These are phyloP conservation scores for Neopestalotiopsis rosae DNA, from an alignment of 2,329 filamentous ascomycete species.

Conservation along the genomic window DNA sequence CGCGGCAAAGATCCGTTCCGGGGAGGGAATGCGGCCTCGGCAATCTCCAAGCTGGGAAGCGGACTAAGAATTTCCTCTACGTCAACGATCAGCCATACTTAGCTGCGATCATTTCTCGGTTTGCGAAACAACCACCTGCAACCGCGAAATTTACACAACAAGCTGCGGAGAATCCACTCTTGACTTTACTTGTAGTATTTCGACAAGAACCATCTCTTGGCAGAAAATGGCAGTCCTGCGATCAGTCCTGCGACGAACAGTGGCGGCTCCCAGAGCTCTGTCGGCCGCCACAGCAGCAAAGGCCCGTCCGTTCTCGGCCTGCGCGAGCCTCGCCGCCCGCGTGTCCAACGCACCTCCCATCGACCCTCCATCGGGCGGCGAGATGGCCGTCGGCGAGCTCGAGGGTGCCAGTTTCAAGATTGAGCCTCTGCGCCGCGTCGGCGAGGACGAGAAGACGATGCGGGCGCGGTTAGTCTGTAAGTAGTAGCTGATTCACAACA, in stretches of 20 bases:
- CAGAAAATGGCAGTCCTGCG: conserved; percentile 18
- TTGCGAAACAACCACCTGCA: not conserved
- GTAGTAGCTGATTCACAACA: conserved; percentile 37
- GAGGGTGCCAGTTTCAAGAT: conserved; percentile 86
- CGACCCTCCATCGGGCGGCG: conserved; percentile 42
- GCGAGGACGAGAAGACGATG: conserved; percentile 86
- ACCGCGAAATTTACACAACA: not conserved
- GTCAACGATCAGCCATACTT: conserved; percentile 23
- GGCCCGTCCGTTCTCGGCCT: conserved; percentile 25
- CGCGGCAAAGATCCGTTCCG: not conserved
- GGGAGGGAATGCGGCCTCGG: conserved; percentile 14
- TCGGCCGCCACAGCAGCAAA: not conserved
- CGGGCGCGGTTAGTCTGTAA: conserved; percentile 78
- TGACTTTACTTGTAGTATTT: not conserved
- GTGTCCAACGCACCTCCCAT: conserved; percentile 33
- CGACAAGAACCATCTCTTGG: not conserved
- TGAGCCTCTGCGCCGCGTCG: conserved; percentile 83
- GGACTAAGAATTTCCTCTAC: conserved; percentile 24
- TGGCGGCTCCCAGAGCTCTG: conserved; percentile 11
- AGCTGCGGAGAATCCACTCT: not conserved
- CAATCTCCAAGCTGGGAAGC: conserved; percentile 16
- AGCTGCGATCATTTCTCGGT: not conserved
- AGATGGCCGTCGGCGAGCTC: conserved; percentile 85
- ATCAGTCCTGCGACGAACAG: conserved; percentile 15
- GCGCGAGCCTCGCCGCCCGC: conserved; percentile 25